phyloP scores from a whole-genome alignment of 2,329 filamentous ascomycete species.

The Aspergillus sp. region DNA sequence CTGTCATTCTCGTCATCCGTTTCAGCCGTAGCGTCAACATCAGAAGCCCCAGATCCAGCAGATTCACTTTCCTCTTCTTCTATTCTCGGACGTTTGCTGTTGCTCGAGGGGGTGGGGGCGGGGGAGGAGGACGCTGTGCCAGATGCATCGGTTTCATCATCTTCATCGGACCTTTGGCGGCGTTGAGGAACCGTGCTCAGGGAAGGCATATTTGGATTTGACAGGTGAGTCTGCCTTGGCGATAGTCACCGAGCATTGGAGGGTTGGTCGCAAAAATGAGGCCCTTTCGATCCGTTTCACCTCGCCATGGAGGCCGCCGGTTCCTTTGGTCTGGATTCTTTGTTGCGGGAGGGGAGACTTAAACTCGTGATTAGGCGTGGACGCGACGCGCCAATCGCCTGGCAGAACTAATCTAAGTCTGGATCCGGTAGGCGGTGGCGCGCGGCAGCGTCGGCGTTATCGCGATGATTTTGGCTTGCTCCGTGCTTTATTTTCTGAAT shows the following conservation, averaged over 20 bases:
- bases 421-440: constrained; percentile 26
- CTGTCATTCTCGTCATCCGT: constrained; percentile 20
- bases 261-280: background rate
- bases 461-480: background rate
- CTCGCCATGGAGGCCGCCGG: background rate
- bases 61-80: constrained; percentile 22
- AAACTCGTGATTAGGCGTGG: constrained; percentile 14
- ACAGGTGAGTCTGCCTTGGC: constrained; percentile 7
- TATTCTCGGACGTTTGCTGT: constrained; percentile 35
- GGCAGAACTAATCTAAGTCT: constrained; percentile 20
- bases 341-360: constrained; percentile 5
- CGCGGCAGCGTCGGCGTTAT: constrained; percentile 6
- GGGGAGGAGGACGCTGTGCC: background rate
- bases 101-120: constrained; percentile 23
- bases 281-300: background rate
- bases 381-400: constrained; percentile 27
- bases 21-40: constrained; percentile 1
- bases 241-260: constrained; percentile 5
- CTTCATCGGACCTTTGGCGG: constrained; percentile 28
- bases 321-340: background rate
- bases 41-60: constrained; percentile 4
- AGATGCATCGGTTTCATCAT: constrained; percentile 22
- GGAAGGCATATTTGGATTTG: constrained; percentile 29
- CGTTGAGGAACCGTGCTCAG: constrained; percentile 26
- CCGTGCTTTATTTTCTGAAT: background rate